phyloP scores from a whole-genome alignment of 1,284 basidiomycete genomes.

The Austroboletus rostrupii region DNA sequence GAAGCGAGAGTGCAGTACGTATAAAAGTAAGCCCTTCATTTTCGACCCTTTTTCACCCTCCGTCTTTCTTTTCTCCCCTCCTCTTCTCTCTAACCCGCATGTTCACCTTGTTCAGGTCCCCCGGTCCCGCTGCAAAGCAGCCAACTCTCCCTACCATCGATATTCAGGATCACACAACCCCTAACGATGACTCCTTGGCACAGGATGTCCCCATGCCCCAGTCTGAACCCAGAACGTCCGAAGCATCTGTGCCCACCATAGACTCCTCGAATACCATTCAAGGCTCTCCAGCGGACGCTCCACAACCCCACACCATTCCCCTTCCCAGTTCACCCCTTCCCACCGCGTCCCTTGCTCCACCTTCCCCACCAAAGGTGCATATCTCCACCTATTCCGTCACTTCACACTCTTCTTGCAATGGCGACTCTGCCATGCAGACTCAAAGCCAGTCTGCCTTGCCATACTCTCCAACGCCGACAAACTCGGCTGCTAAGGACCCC shows the following conservation, averaged over 20 bases:
- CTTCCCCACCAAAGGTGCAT: conserved; percentile 9
- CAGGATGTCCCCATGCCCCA: conserved; percentile 4
- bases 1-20: conserved; percentile 24
- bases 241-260: conserved; percentile 24
- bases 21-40: conserved; percentile 23
- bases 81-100: conserved; percentile 9
- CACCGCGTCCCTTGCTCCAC: conserved; percentile 22
- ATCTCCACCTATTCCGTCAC: conserved; percentile 11
- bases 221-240: conserved; percentile 13
- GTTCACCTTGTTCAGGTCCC: conserved; percentile 28
- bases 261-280: conserved; percentile 28
- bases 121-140: conserved; percentile 10
- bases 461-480: conserved; percentile 14
- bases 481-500: conserved; percentile 20
- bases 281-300: conserved; percentile 6
- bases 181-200: background rate
- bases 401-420: conserved; percentile 18
- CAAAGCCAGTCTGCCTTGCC: conserved; percentile 29
- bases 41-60: conserved; percentile 6
- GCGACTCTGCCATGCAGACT: conserved; percentile 18
- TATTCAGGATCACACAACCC: background rate
- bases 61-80: background rate
- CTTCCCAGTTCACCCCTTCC: conserved; percentile 20
- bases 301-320: conserved; percentile 4
- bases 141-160: conserved; percentile 15